Evolutionary conservation across 306 rosid species (phyloP).

Genomic region (Inga oerstediana): DNA sequence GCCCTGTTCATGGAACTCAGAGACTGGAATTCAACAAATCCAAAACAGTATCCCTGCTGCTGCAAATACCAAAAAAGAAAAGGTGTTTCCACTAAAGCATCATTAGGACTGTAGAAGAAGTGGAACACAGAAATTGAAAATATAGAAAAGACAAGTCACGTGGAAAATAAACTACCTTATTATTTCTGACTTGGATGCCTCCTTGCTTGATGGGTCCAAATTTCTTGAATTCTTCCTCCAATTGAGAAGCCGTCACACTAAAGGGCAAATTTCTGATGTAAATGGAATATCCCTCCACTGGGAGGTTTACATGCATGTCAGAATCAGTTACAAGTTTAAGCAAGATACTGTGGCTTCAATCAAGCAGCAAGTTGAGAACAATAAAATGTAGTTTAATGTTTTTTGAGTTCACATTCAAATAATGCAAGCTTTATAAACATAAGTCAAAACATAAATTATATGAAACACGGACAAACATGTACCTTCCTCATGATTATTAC

Average conservation of each 20-base stretch:
- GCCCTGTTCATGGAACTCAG: conserved; percentile 63
- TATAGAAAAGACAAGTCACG: conserved; percentile 18
- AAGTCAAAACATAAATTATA: conserved; percentile 4
- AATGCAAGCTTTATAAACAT: conserved; percentile 9
- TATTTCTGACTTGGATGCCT: conserved; percentile 78
- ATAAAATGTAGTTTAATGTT: conserved; percentile 3
- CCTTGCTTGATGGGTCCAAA: conserved; percentile 75
- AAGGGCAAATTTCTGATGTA: conserved; percentile 71
- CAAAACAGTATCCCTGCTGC: conserved; percentile 83
- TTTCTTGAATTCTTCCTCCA: conserved; percentile 65
- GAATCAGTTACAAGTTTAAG: conserved; percentile 19
- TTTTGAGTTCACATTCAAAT: conserved; percentile 10
- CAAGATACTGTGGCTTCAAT: not conserved
- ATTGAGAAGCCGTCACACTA: conserved; percentile 49
- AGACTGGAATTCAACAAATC: conserved; percentile 76
- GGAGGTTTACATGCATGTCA: conserved; percentile 32
- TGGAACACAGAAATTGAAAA: not conserved
- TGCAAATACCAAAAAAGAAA: conserved; percentile 38
- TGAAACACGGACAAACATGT: conserved; percentile 25
- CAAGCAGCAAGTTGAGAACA: conserved; percentile 15
- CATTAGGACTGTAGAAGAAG: conserved; percentile 27
- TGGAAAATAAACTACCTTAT: conserved; percentile 49
- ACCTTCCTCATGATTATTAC: conserved; percentile 65
- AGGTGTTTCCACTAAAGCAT: conserved; percentile 17
- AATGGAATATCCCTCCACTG: conserved; percentile 74